Evolutionary conservation across 129 eudicot genomes (phyloP), one percentile per base, ranked within the genome.

Genomic region (Centaurea solstitialis): DNA sequence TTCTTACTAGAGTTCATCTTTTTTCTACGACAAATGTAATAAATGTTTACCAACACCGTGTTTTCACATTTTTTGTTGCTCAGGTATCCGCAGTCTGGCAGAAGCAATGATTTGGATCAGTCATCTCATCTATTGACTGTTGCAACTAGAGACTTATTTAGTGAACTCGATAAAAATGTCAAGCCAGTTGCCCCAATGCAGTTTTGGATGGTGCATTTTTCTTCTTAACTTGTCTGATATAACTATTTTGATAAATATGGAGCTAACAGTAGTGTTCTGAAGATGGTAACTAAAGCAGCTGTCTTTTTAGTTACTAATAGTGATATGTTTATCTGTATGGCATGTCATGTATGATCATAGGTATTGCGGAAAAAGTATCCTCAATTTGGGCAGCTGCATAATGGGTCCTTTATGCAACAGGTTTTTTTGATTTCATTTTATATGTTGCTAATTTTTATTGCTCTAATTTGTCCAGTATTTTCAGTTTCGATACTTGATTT

Each of bases 381-480:
- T 85, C 99, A 95, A 72, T 92, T 95, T 80, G 99, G 98, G 72
- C 99, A 95, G 89, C 94, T 87, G 79, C 88, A 93, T 64, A 95
- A 95, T 84, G 99, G 98, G 43, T 75, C 90, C 33, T 95, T 89
- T 86, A 95, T 95, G 99, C 97, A 95, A 80, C 99, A 95, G 99
- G 99, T 95, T 85, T 57, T 11, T 65, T 22, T 20, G n/a, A 81
- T 9, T 30, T 41, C 67, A 35, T 47, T 30, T 15, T 7, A 10
- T 40, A 28, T 68, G 38, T 35, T 72, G 2, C 70, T 28, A 26
- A 57, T 28, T 21, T 43, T 33, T 17, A 57, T 45, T 39, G 24
- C 43, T 73, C 24, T 47, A 79, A 22, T n/a, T 50, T 77, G 28
- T 74, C 45, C 71, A n/a, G 41, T 50, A 17, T 73, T 40, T n/a